Base-by-base conservation (phyloP, 2,329 filamentous ascomycete genomes). In the Aspergillus spinulosporus region DNA sequence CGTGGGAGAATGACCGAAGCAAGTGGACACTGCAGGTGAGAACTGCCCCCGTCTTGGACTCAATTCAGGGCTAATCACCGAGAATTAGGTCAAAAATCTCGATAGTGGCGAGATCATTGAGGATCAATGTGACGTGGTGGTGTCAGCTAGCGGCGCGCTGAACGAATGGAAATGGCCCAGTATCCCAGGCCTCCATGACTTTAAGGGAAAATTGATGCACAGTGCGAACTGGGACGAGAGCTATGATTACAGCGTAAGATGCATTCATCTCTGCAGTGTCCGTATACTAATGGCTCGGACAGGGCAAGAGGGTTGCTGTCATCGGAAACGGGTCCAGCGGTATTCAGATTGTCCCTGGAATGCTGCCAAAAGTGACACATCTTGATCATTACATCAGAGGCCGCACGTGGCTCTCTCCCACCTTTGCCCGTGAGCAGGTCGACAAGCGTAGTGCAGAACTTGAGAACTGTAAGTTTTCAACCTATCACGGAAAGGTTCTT, bases 161-260 rank as follows among this genome's bases (percentile, higher is more conserved):
- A 75, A 76, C 50, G 66, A 71, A 28, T 78, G 70, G 73, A 74
- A 74, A 52, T 80, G 74, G 74, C 78, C 78, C 6, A 68, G 74
- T 26, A 76, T 82, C 12, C 66, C 69, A 1, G 80, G 80, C 2
- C 69, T 78, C 6, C 70, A 78, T 21, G 66, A 69, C 3, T 83
- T 82, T 62, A 69, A 76, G 52, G 78, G 78, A 1, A 71, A 73
- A 49, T 57, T 80, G 4, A 60, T 78, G 46, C 79, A 81, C 58
- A 76, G 70, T 46, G 78, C 78, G 3, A 53, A 49, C 3, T 81
- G 77, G 76, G 73, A 77, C 46, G 65, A 72, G 21, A 61, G 58
- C 0, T 74, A 69, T 62, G 68, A 73, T 36, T 68, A 72, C 48
- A 68, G 51, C 12, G 68, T 70, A 58, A 26, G 66, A 57, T n/a